Evolutionary conservation across 2,329 filamentous ascomycete species (phyloP).

Genomic region (Diaporthe citrichinensis): DNA sequence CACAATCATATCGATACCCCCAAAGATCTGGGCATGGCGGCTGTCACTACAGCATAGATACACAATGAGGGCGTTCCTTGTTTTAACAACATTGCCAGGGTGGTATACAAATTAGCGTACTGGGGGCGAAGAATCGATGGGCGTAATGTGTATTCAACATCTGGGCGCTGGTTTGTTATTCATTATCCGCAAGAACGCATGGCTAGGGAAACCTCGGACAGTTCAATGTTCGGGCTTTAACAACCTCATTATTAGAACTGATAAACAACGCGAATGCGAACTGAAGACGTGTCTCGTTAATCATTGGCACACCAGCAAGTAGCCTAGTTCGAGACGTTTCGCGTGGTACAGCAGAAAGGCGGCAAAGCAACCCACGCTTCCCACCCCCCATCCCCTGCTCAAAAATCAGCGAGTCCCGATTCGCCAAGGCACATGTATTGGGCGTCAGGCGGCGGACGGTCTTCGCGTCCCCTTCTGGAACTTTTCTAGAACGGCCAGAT

Average conservation of each 20-base stretch:
- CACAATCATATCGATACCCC: constrained; percentile 38
- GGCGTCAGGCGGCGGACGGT: not conserved
- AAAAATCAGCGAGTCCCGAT: not conserved
- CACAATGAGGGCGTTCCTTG: constrained; percentile 26
- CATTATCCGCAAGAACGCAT: not conserved
- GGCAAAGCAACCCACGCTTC: not conserved
- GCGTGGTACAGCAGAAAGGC: constrained; percentile 7
- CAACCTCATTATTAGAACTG: not conserved
- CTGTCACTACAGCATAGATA: constrained; percentile 12
- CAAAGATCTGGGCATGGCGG: constrained; percentile 10
- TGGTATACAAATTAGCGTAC: not conserved
- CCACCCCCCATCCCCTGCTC: not conserved
- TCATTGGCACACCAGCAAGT: not conserved
- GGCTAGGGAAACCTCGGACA: not conserved
- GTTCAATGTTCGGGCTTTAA: not conserved
- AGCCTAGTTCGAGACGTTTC: not conserved
- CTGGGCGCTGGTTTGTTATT: not conserved
- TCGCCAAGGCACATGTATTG: not conserved
- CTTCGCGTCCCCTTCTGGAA: constrained; percentile 5
- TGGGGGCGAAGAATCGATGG: not conserved
- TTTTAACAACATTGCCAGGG: constrained; percentile 23
- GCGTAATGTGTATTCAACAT: constrained; percentile 21
- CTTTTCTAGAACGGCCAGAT: constrained; percentile 17
- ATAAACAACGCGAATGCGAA: not conserved
- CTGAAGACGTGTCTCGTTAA: not conserved